Evolutionary conservation across 352 stramenopile genomes (phyloP).

Genomic region (Pythium graminicola): DNA sequence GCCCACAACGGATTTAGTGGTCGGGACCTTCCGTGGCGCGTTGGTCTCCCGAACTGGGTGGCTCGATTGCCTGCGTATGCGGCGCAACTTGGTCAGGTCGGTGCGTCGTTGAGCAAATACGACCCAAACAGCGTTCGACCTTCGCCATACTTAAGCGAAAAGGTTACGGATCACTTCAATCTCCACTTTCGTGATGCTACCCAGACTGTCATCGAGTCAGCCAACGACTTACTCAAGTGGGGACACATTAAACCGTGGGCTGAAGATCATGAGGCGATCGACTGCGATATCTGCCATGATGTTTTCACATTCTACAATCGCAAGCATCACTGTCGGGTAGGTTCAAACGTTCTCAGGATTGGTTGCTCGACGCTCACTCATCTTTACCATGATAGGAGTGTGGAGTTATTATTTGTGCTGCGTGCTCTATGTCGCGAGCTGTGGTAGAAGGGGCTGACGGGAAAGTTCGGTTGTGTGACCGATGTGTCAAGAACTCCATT

Average conservation of each 20-base stretch:
- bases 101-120: conserved; percentile 58
- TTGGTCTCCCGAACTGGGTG: conserved; percentile 78
- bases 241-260: conserved; percentile 83
- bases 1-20: conserved; percentile 80
- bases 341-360: conserved; percentile 3
- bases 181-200: conserved; percentile 59
- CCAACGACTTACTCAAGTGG: conserved; percentile 82
- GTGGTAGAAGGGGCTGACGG: conserved; percentile 75
- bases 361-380: neutral
- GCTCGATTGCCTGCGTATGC: conserved; percentile 79
- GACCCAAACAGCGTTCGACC: conserved; percentile 46
- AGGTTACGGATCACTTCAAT: conserved; percentile 74
- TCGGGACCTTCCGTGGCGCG: conserved; percentile 74
- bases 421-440: conserved; percentile 80
- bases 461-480: conserved; percentile 77
- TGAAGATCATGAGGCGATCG: conserved; percentile 74
- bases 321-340: conserved; percentile 80
- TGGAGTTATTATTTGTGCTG: conserved; percentile 79
- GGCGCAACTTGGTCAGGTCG: conserved; percentile 80
- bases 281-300: conserved; percentile 68
- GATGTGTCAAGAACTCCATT: conserved; percentile 76
- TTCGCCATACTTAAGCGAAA: conserved; percentile 79
- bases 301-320: conserved; percentile 77
- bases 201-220: conserved; percentile 68
- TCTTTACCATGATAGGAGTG: conserved; percentile 47